A percentile compares a stretch with the other conserved stretches of the same genome.
Evolutionary conservation across 306 rosid genomes (phyloP).

Genomic region (Pterocarpus santalinus): DNA sequence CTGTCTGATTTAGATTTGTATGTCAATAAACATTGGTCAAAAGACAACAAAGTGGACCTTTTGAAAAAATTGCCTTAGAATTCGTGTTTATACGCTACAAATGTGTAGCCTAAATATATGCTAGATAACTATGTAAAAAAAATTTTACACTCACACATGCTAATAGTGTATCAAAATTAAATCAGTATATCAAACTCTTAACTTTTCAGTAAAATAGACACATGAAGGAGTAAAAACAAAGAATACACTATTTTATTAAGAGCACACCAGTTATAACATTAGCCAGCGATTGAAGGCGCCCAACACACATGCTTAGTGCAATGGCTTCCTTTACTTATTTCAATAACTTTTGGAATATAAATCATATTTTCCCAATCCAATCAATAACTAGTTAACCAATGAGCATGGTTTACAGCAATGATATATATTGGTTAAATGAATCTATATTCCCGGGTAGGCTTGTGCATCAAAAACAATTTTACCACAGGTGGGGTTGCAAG

Average conservation of each 20-base stretch:
- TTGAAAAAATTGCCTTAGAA: too few species aligned
- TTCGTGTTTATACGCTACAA: too few species aligned
- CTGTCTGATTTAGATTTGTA: too few species aligned
- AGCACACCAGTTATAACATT: slow-evolving; percentile 5
- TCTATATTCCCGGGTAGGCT: slow-evolving; percentile 49
- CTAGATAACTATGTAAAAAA: too few species aligned
- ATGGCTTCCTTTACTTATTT: slow-evolving; percentile 44
- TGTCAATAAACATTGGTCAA: too few species aligned
- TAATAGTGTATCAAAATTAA: too few species aligned
- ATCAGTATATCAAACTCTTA: slow-evolving; percentile 19
- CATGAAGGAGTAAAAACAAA: neutral
- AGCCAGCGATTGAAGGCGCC: slow-evolving; percentile 45
- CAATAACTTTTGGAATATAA: slow-evolving; percentile 1
- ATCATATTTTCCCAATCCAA: slow-evolving; percentile 17
- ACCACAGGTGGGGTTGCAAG: slow-evolving; percentile 94
- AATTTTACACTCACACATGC: too few species aligned
- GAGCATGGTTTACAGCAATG: slow-evolving; percentile 33
- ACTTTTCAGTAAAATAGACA: neutral
- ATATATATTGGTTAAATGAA: slow-evolving; percentile 22
- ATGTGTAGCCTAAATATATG: too few species aligned
- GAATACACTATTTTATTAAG: neutral
- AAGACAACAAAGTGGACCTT: too few species aligned
- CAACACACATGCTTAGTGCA: slow-evolving; percentile 44
- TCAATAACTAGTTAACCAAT: slow-evolving; percentile 24
- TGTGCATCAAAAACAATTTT: slow-evolving; percentile 56